Evolutionary conservation across 106 monocot species (phyloP), one percentile per base, ranked within the genome.

Genomic region (Platanthera guangdongensis): DNA sequence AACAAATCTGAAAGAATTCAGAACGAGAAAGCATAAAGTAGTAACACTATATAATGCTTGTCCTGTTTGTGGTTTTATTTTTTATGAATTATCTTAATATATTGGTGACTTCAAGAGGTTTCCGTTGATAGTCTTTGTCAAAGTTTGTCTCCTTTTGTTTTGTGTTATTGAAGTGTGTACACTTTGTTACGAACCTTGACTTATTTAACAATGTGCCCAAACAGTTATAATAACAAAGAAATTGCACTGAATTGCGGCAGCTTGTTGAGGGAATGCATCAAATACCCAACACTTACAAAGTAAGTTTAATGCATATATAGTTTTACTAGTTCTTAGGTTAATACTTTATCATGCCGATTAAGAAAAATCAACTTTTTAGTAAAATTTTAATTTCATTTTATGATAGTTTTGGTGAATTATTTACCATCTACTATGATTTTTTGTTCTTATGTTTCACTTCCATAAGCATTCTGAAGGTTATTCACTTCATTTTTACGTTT

Each of bases 231-330:
- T 68, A 94, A 94, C 82, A 92, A 89, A 78, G 94, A 94, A 73
- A 81, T 94, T 92, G 99, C 94, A 52, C 79, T 99, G 85, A 92
- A 81, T 81, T 99, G 99, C 79, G 99, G 99, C 73, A 90, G 81
- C 74, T 86, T 99, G 82, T 83, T 99, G 90, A 88, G 99, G 82
- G 99, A 99, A 81, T 99, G 99, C 84, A 94, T 94, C 83, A 99
- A 99, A 77, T 94, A 92, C 81, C 88, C 84, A 75, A 88, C 85
- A 72, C 90, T 99, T 81, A 82, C 99, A 68, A 99, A 88, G 99
- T 99, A 94, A 92, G 89, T 55, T 74, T 74, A 9, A 62, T 72
- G 51, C 19, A 50, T 65, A 0, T 12, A 13, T 32, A 30, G 32
- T 65, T 65, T 32, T 32, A 32, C 12, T 32, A 32, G 65, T 11